A percentile compares a stretch with the other conserved stretches of the same genome.
These are phyloP conservation scores for Nitzschia sp. DNA, from an alignment of 108 stramenopile species.

Conservation along the genomic window DNA sequence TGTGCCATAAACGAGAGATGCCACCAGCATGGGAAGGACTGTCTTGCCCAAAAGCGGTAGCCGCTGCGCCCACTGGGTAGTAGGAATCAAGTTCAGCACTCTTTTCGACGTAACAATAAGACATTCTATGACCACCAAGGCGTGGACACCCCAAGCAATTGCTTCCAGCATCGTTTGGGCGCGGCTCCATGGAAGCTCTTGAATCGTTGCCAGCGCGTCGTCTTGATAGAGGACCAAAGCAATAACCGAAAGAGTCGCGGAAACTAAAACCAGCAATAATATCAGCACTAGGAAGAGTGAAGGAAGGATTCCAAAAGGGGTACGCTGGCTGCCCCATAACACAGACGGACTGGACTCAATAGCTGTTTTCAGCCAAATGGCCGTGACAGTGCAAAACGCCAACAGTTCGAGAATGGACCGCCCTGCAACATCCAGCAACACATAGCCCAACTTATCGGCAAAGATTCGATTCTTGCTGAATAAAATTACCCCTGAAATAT, in stretches of 20 bases:
- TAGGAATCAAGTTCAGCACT: constrained; percentile 16
- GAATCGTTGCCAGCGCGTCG: constrained; percentile 1
- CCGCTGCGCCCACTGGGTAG: constrained; percentile 10
- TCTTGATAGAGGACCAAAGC: background rate
- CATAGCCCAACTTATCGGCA: constrained; percentile 32
- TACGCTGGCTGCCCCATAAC: background rate
- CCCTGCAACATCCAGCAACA: constrained; percentile 26
- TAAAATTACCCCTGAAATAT: constrained; percentile 21
- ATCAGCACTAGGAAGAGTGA: constrained; percentile 17
- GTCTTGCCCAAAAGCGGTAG: constrained; percentile 14
- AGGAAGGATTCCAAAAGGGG: constrained; percentile 10
- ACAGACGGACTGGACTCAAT: constrained; percentile 19
- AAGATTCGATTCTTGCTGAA: constrained; percentile 17
- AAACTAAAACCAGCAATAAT: constrained; percentile 14
- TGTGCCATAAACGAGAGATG: constrained; percentile 5
- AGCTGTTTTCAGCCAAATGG: constrained; percentile 33
- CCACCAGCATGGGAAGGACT: constrained; percentile 25
- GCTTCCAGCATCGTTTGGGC: constrained; percentile 28
- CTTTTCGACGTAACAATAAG: constrained; percentile 22
- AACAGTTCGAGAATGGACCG: constrained; percentile 23
- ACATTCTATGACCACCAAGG: constrained; percentile 16
- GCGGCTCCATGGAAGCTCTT: background rate
- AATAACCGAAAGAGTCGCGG: constrained; percentile 17
- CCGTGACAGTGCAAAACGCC: constrained; percentile 29
- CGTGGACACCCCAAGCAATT: constrained; percentile 21